Evolutionary conservation across 1,284 basidiomycete species (phyloP), one percentile per base, ranked within the genome.

Genomic region (Cutaneotrichosporon sp.): DNA sequence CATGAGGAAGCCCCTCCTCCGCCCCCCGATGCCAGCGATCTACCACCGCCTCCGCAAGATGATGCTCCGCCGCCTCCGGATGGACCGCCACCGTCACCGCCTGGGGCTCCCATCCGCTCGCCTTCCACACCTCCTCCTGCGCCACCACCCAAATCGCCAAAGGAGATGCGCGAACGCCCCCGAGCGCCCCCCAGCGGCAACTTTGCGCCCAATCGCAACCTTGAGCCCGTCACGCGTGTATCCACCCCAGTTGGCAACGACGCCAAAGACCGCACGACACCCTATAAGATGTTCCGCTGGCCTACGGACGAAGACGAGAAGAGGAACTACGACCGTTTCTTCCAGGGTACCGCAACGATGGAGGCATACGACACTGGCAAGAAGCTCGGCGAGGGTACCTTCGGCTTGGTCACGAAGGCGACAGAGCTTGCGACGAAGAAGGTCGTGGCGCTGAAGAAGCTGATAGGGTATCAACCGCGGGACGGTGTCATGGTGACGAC

Each of bases 311-410:
- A 84, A 55, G 81, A 86, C 55, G 90, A 93, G 66, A 68, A 78
- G 59, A 72, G 75, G 35, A 81, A 79, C 1, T 87, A 87, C 64
- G 82, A 83, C 3, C 81, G 81, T 53, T 75, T 75, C 3, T 90
- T 96, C 61, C 74, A 79, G 17, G 92, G 92, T 0, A 88, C 86
- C 62, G 87, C 89, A 3, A 76, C 77, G 42, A 81, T 92, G 57
- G 76, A 76, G n/a, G 85, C 88, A 58, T 96, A 94, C 69, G 82
- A 85, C 51, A 78, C 85, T 11, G 84, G 85, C 29, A 85, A 84
- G 9, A 94, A 94, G 74, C 77, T 97, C 24, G 92, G 92, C 37
- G 91, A 96, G 72, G 92, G 92, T 8, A 97, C 93, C 9, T 97
- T 96, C 71, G 92, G 92, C 48, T 89, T 92, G 67, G 90, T 93